Evolutionary conservation across 2,329 filamentous ascomycete genomes (phyloP), one percentile per base, ranked within the genome.

Genomic region (Claviceps sp.): DNA sequence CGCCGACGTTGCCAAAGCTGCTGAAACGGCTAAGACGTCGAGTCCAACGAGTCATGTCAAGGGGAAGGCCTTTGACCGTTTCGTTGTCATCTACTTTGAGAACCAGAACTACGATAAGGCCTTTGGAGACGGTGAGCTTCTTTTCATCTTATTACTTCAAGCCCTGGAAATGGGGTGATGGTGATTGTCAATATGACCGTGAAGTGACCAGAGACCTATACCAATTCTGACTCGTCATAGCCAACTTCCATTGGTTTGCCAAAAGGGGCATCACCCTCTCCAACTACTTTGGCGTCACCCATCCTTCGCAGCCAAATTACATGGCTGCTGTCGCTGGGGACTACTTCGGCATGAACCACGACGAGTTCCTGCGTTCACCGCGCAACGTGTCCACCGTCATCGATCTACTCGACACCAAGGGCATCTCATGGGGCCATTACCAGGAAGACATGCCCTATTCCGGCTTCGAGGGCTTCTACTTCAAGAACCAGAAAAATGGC

Each of bases 251-350:
- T 5, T 62, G 50, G 53, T 62, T 67, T 43, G 56, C 60, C 44
- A 55, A 61, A 5, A 57, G 62, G 57, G 65, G 65, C 43, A 61
- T 68, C 56, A 59, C 57, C 8, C 58, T 68, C 43, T 55, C 56
- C 53, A 65, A 64, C 58, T 64, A 76, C 66, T 78, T 73, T 54
- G 84, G 74, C 19, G 69, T 85, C 41, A 87, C 84, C 1, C 85
- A 89, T 60, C 84, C 85, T 1, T 84, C 79, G 0, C 76, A 89
- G 71, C 85, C 85, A 19, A 90, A 90, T 71, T 90, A 90, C 64
- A 76, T 82, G 53, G 80, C 85, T 2, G 65, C 78, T 1, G 76
- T 84, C 46, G 78, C 77, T 37, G 86, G 85, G 51, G 85, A 88
- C 66, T 83, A 84, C 66, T 87, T 86, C 58, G 85, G 85, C 57